phyloP scores from a whole-genome alignment of 371 early-diverging fungal species.

The Mucor plumbeus region DNA sequence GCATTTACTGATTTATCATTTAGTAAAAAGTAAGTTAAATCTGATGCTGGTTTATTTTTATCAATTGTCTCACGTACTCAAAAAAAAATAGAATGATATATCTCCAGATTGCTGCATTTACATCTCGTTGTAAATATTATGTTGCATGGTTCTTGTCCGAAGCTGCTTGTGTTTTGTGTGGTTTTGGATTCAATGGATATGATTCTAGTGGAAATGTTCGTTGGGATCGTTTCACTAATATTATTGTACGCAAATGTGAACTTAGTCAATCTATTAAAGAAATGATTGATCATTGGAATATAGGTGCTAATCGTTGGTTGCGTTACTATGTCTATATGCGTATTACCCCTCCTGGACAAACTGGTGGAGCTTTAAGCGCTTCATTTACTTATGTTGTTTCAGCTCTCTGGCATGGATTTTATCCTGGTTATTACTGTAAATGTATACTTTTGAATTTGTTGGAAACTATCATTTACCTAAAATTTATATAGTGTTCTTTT shows the following conservation, averaged over 20 bases:
- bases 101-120: slow-evolving; percentile 64
- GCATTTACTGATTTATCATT: neutral
- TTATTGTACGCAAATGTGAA: slow-evolving; percentile 72
- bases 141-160: slow-evolving; percentile 85
- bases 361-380: slow-evolving; percentile 59
- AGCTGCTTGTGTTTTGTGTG: slow-evolving; percentile 77
- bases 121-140: slow-evolving; percentile 80
- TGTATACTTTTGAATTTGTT: slow-evolving; percentile 27
- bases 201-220: slow-evolving; percentile 50
- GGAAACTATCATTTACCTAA: neutral
- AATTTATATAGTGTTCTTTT: slow-evolving; percentile 51
- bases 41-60: neutral
- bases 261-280: slow-evolving; percentile 67
- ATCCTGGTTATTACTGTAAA: slow-evolving; percentile 79
- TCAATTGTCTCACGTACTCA: neutral
- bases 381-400: slow-evolving; percentile 73
- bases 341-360: slow-evolving; percentile 55
- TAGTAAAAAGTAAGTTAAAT: slow-evolving; percentile 11
- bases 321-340: slow-evolving; percentile 77
- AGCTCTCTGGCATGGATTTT: slow-evolving; percentile 94
- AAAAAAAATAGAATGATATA: slow-evolving; percentile 50
- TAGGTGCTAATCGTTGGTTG: slow-evolving; percentile 83
- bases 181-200: slow-evolving; percentile 80
- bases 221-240: slow-evolving; percentile 69
- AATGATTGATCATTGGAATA: slow-evolving; percentile 83